Conservation (phyloP, 352 stramenopile species). For the Phytophthora chlamydospora region DNA sequence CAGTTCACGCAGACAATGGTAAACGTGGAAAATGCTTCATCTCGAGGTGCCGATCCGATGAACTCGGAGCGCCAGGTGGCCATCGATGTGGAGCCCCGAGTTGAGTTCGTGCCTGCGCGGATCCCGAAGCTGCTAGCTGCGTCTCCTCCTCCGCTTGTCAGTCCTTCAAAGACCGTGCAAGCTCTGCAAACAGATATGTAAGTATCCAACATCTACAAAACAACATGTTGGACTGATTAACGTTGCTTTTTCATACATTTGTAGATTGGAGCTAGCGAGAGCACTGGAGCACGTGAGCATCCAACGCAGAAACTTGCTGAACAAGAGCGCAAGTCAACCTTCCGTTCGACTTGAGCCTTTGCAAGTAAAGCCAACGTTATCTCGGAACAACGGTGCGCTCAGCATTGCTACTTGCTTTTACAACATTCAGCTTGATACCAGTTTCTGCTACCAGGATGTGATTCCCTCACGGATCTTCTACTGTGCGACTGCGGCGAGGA, state of each 20-base stretch:
- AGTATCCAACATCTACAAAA: background rate
- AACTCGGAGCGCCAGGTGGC: conserved; percentile 1
- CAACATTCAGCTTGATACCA: background rate
- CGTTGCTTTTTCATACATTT: background rate
- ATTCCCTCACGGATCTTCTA: conserved; percentile 32
- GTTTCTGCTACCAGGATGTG: conserved; percentile 16
- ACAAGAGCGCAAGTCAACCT: conserved; percentile 33
- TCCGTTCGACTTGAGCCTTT: conserved; percentile 16
- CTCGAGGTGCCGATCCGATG: background rate
- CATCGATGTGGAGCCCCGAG: conserved; percentile 4
- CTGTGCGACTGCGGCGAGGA: conserved; percentile 67
- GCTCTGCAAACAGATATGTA: conserved; percentile 26
- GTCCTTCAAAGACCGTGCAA: conserved; percentile 18
- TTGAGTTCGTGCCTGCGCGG: conserved; percentile 39
- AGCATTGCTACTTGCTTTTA: too few relatives aligned
- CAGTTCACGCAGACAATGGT: conserved; percentile 7
- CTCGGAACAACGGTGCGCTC: conserved; percentile 11
- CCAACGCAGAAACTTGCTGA: conserved; percentile 42
- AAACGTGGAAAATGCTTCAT: background rate
- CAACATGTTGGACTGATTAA: background rate
- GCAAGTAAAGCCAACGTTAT: conserved; percentile 5
- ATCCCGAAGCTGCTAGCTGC: conserved; percentile 27
- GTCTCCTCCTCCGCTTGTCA: background rate
- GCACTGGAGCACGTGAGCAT: conserved; percentile 44
- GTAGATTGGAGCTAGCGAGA: conserved; percentile 42